Evolutionary conservation across 2,329 filamentous ascomycete genomes (phyloP).

Genomic region (Fusarium pseudocircinatum): DNA sequence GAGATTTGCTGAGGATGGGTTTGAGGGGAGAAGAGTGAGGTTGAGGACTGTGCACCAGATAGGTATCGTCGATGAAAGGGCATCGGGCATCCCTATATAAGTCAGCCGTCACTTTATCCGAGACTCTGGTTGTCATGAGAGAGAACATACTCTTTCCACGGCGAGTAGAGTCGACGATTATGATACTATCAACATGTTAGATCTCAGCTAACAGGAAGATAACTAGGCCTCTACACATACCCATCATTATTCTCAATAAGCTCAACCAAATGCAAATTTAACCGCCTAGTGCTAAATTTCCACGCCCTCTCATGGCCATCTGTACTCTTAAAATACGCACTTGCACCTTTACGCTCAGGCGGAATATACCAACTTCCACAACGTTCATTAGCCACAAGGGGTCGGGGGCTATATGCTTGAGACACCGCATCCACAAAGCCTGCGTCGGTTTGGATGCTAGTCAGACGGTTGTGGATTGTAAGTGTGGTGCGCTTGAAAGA

Average conservation of each 20-base stretch:
- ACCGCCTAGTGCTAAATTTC: slow-evolving; percentile 84
- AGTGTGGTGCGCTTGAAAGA: slow-evolving; percentile 81
- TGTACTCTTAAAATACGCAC: slow-evolving; percentile 97
- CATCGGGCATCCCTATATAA: slow-evolving; percentile 82
- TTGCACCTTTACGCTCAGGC: slow-evolving; percentile 70
- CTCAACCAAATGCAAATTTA: slow-evolving; percentile 85
- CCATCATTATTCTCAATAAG: slow-evolving; percentile 74
- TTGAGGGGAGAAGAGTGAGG: slow-evolving; percentile 74
- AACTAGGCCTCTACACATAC: slow-evolving; percentile 51
- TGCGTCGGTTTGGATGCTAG: slow-evolving; percentile 81
- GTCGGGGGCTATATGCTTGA: slow-evolving; percentile 62
- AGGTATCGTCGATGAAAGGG: slow-evolving; percentile 90
- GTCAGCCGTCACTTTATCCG: not conserved
- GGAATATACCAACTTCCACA: slow-evolving; percentile 96
- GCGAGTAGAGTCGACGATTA: slow-evolving; percentile 93
- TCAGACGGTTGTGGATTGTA: slow-evolving; percentile 82
- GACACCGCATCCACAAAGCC: slow-evolving; percentile 74
- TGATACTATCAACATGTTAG: slow-evolving; percentile 59
- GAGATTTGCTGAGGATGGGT: slow-evolving; percentile 61
- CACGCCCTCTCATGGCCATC: slow-evolving; percentile 93
- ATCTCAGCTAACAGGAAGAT: not conserved
- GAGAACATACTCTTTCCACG: slow-evolving; percentile 78
- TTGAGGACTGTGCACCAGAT: slow-evolving; percentile 95
- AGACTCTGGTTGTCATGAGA: not conserved
- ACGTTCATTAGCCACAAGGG: slow-evolving; percentile 89